phyloP scores from a whole-genome alignment of 768 basidiomycete genomes.

The Auricularia cornea region DNA sequence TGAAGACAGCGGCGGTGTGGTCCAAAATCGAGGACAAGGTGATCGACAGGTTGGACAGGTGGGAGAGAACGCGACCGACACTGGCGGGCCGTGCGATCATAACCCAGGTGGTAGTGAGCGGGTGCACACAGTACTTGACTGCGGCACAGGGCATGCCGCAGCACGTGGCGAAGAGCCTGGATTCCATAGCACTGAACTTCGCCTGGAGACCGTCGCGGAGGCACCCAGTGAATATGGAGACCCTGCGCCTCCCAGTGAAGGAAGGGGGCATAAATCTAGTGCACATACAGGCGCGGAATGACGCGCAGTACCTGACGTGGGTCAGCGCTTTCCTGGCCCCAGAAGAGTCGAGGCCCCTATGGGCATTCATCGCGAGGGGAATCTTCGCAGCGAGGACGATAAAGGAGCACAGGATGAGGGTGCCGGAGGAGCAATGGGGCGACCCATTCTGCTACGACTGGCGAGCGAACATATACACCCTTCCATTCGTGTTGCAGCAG shows the following conservation, averaged over 20 bases:
- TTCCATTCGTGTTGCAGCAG: not conserved
- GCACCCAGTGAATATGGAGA: not conserved
- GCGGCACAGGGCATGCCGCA: too few relatives aligned
- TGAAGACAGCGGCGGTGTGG: slow-evolving; percentile 19
- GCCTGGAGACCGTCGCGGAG: not conserved
- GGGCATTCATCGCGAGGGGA: not conserved
- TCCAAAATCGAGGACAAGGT: slow-evolving; percentile 21
- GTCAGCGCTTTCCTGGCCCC: not conserved
- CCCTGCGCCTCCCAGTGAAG: not conserved
- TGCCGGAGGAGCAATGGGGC: not conserved
- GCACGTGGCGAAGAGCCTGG: too few relatives aligned
- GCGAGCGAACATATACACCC: not conserved
- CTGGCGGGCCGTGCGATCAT: too few relatives aligned
- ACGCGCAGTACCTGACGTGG: too few relatives aligned
- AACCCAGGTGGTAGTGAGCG: too few relatives aligned
- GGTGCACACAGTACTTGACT: too few relatives aligned
- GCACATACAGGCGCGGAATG: not conserved
- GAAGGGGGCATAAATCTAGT: not conserved
- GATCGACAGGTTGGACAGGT: slow-evolving; percentile 11
- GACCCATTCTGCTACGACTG: not conserved
- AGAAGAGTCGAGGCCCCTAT: not conserved
- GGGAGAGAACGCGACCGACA: slow-evolving; percentile 24
- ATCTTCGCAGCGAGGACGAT: not conserved
- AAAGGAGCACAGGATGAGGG: not conserved
- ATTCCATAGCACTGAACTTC: slow-evolving; percentile 16